These are phyloP conservation scores for Fusarium oxysporum DNA, from an alignment of 2,329 filamentous ascomycete species.

Conservation along the genomic window DNA sequence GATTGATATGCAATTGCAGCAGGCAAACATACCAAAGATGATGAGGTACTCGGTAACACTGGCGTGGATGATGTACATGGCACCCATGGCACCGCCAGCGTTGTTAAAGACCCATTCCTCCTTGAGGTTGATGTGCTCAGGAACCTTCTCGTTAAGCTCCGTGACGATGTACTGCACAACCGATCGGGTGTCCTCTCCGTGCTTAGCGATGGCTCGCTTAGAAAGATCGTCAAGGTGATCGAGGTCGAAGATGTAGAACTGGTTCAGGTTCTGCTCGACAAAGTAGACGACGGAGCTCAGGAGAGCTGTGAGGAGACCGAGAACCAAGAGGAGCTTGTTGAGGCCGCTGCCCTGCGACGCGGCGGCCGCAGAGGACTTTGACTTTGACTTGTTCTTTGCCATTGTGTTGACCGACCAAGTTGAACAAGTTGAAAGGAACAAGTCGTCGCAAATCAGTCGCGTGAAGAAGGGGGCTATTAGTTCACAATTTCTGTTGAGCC, in stretches of 20 bases:
- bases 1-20: neutral
- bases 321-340: constrained; percentile 57
- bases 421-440: neutral
- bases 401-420: constrained; percentile 21
- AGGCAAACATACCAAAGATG: constrained; percentile 71
- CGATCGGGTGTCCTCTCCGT: constrained; percentile 80
- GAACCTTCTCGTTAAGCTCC: constrained; percentile 68
- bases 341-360: constrained; percentile 45
- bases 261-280: constrained; percentile 68
- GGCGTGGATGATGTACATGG: constrained; percentile 90
- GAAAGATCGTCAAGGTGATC: constrained; percentile 76
- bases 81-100: constrained; percentile 90
- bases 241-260: constrained; percentile 81
- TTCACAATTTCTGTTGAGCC: constrained; percentile 30
- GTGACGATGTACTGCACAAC: constrained; percentile 77
- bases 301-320: constrained; percentile 66
- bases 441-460: neutral
- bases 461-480: constrained; percentile 6
- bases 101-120: constrained; percentile 95
- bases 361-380: constrained; percentile 35
- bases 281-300: constrained; percentile 65
- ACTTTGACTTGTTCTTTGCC: constrained; percentile 36
- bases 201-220: constrained; percentile 70
- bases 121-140: constrained; percentile 71
- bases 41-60: constrained; percentile 94